A percentile compares a stretch with the other conserved stretches of the same genome.
Conservation (phyloP, 2,329 filamentous ascomycete genomes). For the Exophiala mesophila region DNA sequence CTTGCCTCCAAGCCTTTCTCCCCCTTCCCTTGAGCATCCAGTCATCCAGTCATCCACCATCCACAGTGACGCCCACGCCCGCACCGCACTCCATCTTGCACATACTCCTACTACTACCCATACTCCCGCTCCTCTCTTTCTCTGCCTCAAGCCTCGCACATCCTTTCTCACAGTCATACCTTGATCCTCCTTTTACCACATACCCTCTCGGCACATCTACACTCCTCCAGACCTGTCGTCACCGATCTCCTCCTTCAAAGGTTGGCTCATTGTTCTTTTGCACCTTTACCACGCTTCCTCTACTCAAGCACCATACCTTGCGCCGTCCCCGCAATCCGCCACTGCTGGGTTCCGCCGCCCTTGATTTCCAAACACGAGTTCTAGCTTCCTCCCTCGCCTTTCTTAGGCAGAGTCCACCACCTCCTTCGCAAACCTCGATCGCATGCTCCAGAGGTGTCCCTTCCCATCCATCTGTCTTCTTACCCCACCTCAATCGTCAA, state of each 20-base stretch:
- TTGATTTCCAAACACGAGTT: too few species aligned
- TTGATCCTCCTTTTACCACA: background rate
- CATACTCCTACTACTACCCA: background rate
- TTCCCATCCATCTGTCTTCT: background rate
- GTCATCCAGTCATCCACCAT: background rate
- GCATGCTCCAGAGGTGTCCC: too few species aligned
- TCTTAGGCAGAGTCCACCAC: background rate
- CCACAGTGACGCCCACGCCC: background rate
- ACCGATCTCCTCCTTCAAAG: background rate
- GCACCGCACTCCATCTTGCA: background rate
- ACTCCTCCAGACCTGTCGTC: background rate
- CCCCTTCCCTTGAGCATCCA: background rate
- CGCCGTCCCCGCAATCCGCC: background rate
- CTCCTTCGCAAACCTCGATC: slow-evolving; percentile 1
- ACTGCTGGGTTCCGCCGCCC: too few species aligned
- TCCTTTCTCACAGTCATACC: background rate
- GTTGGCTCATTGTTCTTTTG: background rate
- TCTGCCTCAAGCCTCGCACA: background rate
- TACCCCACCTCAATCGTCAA: background rate
- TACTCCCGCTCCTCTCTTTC: background rate
- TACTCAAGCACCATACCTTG: background rate
- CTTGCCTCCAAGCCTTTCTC: too few species aligned
- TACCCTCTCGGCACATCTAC: too few species aligned
- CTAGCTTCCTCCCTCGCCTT: background rate
- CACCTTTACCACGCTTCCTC: background rate